Base-by-base conservation (phyloP, 345 rosid species). In the Populus davidiana region DNA sequence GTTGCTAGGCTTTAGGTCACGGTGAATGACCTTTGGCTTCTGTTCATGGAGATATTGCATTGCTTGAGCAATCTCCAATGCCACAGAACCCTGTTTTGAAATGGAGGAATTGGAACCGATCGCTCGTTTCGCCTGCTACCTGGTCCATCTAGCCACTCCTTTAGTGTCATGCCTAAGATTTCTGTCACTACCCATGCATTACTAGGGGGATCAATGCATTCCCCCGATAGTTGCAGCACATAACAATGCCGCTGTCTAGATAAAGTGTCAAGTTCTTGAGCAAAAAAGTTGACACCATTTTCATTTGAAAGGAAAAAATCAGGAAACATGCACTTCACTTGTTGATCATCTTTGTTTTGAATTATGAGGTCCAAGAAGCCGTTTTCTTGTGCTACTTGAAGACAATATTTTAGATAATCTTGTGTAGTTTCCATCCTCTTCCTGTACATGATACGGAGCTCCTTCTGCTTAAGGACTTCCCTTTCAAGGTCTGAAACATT, bases 1-100 rank as follows among this genome's bases (percentile, higher is more conserved):
- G 78, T 91, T 91, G 79, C 90, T 89, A 10, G 90, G 92, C 77
- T 91, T 91, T 81, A 91, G 83, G 73, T 91, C 94, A 9, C 92
- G 86, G 61, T 88, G 92, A n/a, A 87, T 62, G n/a, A 91, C 81
- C 81, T 79, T 87, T 0, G 94, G 92, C 43, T 76, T 85, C 70
- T 91, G 94, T 72, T 85, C 89, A 77, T 91, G 94, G 18, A 91
- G 85, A 20, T 91, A 86, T 50, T 89, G 91, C 91, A 91, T 88
- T 10, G 88, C 92, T 71, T 86, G 91, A 20, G 94, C 83, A 33
- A 88, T 91, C 83, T 91, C 92, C 82, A 87, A 6, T 0, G 91
- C 90, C 74, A 56, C 82, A 2, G 18, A 62, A 91, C 36, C 59
- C 94, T 81, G 71, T 82, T 85, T 38, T 69, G 49, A 2, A 91